phyloP scores from a whole-genome alignment of 306 rosid species.

The Corylus americana region DNA sequence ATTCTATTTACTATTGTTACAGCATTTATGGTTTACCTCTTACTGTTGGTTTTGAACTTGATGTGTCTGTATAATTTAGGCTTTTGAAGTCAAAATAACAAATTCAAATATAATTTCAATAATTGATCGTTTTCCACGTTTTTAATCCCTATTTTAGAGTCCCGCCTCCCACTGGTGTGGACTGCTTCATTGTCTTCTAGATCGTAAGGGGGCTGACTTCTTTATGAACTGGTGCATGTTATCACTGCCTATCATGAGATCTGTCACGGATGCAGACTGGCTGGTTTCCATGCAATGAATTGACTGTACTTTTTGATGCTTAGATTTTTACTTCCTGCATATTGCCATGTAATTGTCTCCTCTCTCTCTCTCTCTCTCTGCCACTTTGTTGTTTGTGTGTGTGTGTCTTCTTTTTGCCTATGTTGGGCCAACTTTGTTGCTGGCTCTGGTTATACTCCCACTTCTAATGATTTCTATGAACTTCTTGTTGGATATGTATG shows the following conservation, averaged over 20 bases:
- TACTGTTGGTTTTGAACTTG: slow-evolving; percentile 8
- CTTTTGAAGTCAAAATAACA: neutral
- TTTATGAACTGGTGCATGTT: neutral
- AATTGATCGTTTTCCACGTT: neutral
- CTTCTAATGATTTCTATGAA: neutral
- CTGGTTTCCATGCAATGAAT: neutral
- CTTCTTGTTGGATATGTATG: neutral
- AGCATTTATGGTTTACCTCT: neutral
- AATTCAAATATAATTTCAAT: neutral
- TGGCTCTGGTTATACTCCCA: neutral
- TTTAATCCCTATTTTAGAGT: neutral
- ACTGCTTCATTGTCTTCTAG: neutral
- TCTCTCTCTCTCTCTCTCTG: neutral
- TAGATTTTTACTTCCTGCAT: neutral
- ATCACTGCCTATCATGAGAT: neutral
- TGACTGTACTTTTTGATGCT: neutral
- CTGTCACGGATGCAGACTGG: neutral
- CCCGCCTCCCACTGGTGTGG: neutral
- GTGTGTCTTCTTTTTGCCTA: neutral
- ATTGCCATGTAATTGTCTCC: neutral
- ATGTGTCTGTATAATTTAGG: neutral
- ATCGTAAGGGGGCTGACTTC: neutral
- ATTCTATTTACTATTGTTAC: neutral
- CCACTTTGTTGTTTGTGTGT: neutral
- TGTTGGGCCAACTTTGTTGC: neutral